Evolutionary conservation across 2,329 filamentous ascomycete genomes (phyloP), one percentile per base, ranked within the genome.

Genomic region (Aspergillus fructus): DNA sequence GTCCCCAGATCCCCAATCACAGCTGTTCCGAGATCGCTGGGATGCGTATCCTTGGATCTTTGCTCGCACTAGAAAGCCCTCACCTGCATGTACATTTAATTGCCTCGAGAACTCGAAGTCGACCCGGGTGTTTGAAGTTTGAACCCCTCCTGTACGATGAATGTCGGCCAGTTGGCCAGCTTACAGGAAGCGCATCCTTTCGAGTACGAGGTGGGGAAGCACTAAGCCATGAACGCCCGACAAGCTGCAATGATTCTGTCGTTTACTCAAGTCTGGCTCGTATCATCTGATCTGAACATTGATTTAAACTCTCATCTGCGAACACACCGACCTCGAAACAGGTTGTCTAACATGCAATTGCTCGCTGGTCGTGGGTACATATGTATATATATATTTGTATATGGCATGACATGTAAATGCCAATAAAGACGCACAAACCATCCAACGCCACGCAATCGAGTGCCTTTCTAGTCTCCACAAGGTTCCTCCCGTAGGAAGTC

Each of bases 161-260:
- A 23, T 49, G 47, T 39, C 12, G 37, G 52, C 48, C 52, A 55
- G 21, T 34, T 55, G 52, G 52, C 52, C 49, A 34, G 52, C 43
- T 49, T 55, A 55, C 45, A 23, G 34, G 40, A 23, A 23, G 48
- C 33, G 12, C 37, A 48, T 37, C 34, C 12, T 37, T 13, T 13
- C 12, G 34, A 37, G 34, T 15, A 7, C 34, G n/a, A 33, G 37
- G 52, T 55, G 52, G 52, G 19, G 52, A 55, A 48, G 19, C 33
- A 49, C 17, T 27, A 41, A 41, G 34, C 41, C 30, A 39, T 49
- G 34, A 49, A 49, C 48, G 48, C 48, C 47, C 39, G 34, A 40
- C 24, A n/a, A 33, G 43, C 27, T 30, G 27, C 27, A 11, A 30
- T 30, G 4, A 30, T 30, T 30, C 27, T 30, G 27, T 11, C 27